These are phyloP conservation scores for Echinosophora koreensis DNA, from an alignment of 306 rosid species.

Conservation along the genomic window DNA sequence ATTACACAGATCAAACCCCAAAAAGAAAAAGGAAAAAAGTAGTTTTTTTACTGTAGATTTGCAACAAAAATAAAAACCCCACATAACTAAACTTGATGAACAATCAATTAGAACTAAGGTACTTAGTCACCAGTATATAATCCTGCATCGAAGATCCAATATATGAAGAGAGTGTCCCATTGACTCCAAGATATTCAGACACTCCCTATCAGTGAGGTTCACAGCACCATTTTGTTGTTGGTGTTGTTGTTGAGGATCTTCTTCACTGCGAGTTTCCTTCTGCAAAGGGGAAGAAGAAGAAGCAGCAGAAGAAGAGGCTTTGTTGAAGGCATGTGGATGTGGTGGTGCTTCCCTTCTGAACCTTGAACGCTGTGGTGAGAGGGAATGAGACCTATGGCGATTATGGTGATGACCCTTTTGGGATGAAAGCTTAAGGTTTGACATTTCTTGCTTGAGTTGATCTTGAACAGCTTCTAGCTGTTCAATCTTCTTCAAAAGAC, in stretches of 20 bases:
- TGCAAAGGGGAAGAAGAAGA: conserved; percentile 80
- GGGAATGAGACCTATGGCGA: conserved; percentile 82
- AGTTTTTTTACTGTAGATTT: conserved; percentile 8
- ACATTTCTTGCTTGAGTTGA: conserved; percentile 81
- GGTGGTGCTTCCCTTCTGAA: conserved; percentile 38
- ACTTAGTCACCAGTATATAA: conserved; percentile 75
- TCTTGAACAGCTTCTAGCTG: conserved; percentile 84
- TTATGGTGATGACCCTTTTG: conserved; percentile 37
- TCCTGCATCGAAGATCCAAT: conserved; percentile 72
- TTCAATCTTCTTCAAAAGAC: conserved; percentile 76
- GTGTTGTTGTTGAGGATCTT: conserved; percentile 16
- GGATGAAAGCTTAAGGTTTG: conserved; percentile 64
- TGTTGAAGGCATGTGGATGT: conserved; percentile 49
- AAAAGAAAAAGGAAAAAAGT: background rate
- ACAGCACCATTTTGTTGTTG: conserved; percentile 47
- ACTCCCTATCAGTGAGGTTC: conserved; percentile 65
- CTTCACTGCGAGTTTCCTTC: conserved; percentile 71
- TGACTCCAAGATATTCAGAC: conserved; percentile 91
- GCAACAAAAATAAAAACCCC: conserved; percentile 30
- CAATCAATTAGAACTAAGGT: background rate
- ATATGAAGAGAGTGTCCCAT: conserved; percentile 95
- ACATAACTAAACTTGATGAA: conserved; percentile 1
- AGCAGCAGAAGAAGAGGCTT: conserved; percentile 51
- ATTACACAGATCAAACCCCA: conserved; percentile 42
- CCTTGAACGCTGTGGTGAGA: conserved; percentile 87